These are phyloP conservation scores for Pelargonium cotyledonis DNA, from an alignment of 441 rosid genomes.

Conservation along the genomic window DNA sequence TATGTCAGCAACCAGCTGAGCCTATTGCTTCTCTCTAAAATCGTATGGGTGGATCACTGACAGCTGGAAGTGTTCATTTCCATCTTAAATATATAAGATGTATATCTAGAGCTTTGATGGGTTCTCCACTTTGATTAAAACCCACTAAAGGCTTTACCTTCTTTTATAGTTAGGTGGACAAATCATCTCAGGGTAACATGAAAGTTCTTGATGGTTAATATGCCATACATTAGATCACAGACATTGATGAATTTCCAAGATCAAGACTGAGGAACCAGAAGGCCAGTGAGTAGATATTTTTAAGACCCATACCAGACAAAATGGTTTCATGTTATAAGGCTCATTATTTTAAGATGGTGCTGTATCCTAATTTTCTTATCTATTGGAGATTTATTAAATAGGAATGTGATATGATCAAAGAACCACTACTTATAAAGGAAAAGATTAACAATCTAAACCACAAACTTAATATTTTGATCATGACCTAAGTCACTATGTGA, in stretches of 20 bases:
- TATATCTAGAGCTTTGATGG: slow-evolving; percentile 18
- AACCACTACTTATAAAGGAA: slow-evolving; percentile 23
- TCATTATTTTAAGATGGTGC: slow-evolving; percentile 18
- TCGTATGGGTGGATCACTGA: slow-evolving; percentile 21
- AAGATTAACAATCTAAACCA: slow-evolving; percentile 7
- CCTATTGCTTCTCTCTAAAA: background rate
- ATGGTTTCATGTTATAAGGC: background rate
- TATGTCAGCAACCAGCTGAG: too few relatives aligned
- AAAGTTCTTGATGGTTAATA: background rate
- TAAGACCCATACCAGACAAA: too few relatives aligned
- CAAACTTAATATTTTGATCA: background rate
- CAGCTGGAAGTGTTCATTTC: background rate
- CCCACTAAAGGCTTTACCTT: slow-evolving; percentile 8
- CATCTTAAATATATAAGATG: slow-evolving; percentile 3
- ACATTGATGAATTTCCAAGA: too few relatives aligned
- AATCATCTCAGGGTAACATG: background rate
- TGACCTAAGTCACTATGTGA: slow-evolving; percentile 5
- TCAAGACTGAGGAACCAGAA: background rate
- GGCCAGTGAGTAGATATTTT: background rate
- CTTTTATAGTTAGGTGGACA: background rate
- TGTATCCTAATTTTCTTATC: slow-evolving; percentile 38
- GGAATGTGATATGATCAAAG: slow-evolving; percentile 21
- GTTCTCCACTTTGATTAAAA: slow-evolving; percentile 26
- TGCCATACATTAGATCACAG: too few relatives aligned
- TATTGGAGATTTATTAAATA: slow-evolving; percentile 17